Conservation (phyloP, 2,329 filamentous ascomycete species). For the Ophiostoma sp. region DNA sequence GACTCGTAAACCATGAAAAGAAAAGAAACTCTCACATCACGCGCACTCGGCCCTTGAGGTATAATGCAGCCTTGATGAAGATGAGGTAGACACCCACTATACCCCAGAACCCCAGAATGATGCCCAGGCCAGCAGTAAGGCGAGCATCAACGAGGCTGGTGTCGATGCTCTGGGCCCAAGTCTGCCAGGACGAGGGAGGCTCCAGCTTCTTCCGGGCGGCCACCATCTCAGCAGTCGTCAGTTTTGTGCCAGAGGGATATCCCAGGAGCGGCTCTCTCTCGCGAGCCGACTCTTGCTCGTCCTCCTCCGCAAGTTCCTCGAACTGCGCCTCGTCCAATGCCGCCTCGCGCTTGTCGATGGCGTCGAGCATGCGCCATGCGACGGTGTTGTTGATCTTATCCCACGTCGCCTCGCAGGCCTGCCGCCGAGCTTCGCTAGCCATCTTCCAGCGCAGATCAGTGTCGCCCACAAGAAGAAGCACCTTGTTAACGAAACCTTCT, state of each 20-base stretch:
- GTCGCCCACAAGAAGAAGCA: slow-evolving; percentile 52
- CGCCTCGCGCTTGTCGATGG: slow-evolving; percentile 48
- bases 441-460: slow-evolving; percentile 47
- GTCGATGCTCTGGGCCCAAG: slow-evolving; percentile 44
- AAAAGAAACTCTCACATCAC: neutral
- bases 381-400: slow-evolving; percentile 71
- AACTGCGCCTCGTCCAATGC: slow-evolving; percentile 32
- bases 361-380: slow-evolving; percentile 61
- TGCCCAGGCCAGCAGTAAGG: slow-evolving; percentile 46
- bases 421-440: slow-evolving; percentile 49
- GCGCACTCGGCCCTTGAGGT: slow-evolving; percentile 31
- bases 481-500: slow-evolving; percentile 56
- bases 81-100: slow-evolving; percentile 51
- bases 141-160: slow-evolving; percentile 47
- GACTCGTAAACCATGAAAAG: neutral
- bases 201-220: slow-evolving; percentile 17
- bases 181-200: slow-evolving; percentile 43
- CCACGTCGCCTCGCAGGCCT: slow-evolving; percentile 67
- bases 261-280: slow-evolving; percentile 26
- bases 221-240: neutral
- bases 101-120: slow-evolving; percentile 52
- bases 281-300: slow-evolving; percentile 17
- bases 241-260: slow-evolving; percentile 18
- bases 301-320: neutral
- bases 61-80: slow-evolving; percentile 46